Conservation (phyloP, 805 yeast genomes). For the Sugiyamaella qingdaonensis region DNA sequence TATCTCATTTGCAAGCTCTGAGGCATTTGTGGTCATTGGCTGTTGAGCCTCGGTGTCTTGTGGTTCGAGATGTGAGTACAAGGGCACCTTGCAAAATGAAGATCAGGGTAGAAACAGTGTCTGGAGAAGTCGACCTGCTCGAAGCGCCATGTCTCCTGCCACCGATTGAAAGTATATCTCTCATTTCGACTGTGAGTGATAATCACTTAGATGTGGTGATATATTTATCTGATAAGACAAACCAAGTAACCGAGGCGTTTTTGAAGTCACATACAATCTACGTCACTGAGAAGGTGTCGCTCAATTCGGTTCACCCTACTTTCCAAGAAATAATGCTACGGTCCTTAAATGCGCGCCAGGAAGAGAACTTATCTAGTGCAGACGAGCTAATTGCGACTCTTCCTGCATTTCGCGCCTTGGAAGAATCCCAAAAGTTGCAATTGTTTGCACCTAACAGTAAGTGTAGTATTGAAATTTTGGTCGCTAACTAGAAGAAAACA, state of each 20-base stretch:
- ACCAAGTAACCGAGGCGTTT: constrained; percentile 9
- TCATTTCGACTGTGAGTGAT: constrained; percentile 44
- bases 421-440: constrained; percentile 9
- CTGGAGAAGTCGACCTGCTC: constrained; percentile 36
- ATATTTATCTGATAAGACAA: constrained; percentile 31
- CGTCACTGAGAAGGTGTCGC: constrained; percentile 13
- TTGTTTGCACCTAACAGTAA: constrained; percentile 4
- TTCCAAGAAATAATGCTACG: constrained; percentile 13
- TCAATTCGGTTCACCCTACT: not conserved
- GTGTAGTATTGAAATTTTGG: not conserved
- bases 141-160: constrained; percentile 71
- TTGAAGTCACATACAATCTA: constrained; percentile 8
- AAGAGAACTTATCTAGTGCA: constrained; percentile 5
- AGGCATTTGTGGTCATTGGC: constrained; percentile 89
- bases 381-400: constrained; percentile 6
- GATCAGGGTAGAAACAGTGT: constrained; percentile 37
- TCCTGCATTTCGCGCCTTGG: constrained; percentile 8
- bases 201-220: constrained; percentile 54
- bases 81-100: constrained; percentile 50
- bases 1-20: constrained; percentile 74
- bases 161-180: constrained; percentile 44
- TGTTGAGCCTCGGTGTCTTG: constrained; percentile 75
- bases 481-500: not conserved
- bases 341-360: constrained; percentile 20
- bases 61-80: constrained; percentile 64